Evolutionary conservation across 2,329 filamentous ascomycete genomes (phyloP).

Genomic region (Proliferodiscus dingleyae): DNA sequence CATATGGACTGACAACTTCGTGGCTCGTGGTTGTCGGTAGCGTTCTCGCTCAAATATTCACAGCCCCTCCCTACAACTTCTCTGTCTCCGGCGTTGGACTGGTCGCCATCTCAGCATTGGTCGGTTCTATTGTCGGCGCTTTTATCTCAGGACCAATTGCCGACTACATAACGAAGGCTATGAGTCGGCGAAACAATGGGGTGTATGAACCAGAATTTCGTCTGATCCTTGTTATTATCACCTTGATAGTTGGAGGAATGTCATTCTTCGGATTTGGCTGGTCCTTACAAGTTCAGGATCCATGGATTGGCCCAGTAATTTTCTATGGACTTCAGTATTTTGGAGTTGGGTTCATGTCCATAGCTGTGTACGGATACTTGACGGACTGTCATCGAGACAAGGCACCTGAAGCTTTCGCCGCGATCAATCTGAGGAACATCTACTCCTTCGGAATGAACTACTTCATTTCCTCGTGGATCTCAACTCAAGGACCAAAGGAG

Average conservation of each 20-base stretch:
- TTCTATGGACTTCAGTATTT: constrained; percentile 36
- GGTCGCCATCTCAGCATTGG: constrained; percentile 5
- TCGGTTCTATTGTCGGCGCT: constrained; percentile 12
- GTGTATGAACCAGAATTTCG: constrained; percentile 36
- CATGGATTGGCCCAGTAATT: constrained; percentile 26
- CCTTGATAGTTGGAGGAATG: constrained; percentile 27
- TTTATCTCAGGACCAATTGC: constrained; percentile 12
- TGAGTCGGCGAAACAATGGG: constrained; percentile 23
- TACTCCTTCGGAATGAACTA: constrained; percentile 34
- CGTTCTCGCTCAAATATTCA: constrained; percentile 13
- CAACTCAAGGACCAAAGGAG: constrained; percentile 29
- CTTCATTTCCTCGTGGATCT: constrained; percentile 34
- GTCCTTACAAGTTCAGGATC: constrained; percentile 22
- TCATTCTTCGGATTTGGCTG: constrained; percentile 38
- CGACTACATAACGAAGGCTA: constrained; percentile 43
- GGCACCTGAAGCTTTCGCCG: constrained; percentile 37
- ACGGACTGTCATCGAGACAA: constrained; percentile 37
- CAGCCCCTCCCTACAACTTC: constrained; percentile 15
- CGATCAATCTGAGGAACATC: constrained; percentile 35
- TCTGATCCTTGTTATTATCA: constrained; percentile 25
- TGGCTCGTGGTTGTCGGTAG: constrained; percentile 16
- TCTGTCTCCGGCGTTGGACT: constrained; percentile 8
- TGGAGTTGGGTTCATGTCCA: constrained; percentile 34
- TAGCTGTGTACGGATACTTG: constrained; percentile 35
- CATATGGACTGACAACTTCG: constrained; percentile 13